Percentiles rank a stretch among this genome's conserved stretches.
phyloP scores from a whole-genome alignment of 2,329 filamentous ascomycete species.

The Achaetomium macrosporum region DNA sequence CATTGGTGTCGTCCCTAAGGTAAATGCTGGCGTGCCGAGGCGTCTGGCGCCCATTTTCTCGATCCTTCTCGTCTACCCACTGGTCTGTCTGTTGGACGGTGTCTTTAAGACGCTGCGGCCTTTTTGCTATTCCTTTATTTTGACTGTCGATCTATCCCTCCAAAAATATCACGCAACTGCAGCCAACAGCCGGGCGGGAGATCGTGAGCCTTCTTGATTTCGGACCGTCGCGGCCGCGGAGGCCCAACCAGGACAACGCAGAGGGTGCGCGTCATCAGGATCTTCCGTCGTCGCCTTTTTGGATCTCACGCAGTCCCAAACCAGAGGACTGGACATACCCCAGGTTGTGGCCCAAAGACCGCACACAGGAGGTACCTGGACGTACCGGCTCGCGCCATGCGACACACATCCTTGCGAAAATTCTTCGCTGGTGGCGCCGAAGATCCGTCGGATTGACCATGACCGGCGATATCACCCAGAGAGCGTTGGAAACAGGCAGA shows the following conservation, averaged over 20 bases:
- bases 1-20: background rate
- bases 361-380: background rate
- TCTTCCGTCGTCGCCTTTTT: background rate
- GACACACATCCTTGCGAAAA: background rate
- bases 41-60: background rate
- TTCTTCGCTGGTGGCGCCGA: background rate
- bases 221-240: constrained; percentile 12
- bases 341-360: background rate
- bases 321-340: constrained; percentile 1
- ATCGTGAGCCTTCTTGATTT: constrained; percentile 4
- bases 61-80: background rate
- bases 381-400: background rate
- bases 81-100: background rate
- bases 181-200: constrained; percentile 8
- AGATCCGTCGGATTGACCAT: background rate
- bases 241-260: constrained; percentile 3
- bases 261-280: background rate
- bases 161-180: constrained; percentile 12
- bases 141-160: background rate
- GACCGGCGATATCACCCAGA: background rate
- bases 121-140: constrained; percentile 1
- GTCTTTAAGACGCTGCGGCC: background rate
- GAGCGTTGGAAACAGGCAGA: background rate
- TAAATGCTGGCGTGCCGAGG: background rate
- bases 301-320: background rate